Conservation (phyloP, 345 rosid genomes). For the Lumnitzera littorea region DNA sequence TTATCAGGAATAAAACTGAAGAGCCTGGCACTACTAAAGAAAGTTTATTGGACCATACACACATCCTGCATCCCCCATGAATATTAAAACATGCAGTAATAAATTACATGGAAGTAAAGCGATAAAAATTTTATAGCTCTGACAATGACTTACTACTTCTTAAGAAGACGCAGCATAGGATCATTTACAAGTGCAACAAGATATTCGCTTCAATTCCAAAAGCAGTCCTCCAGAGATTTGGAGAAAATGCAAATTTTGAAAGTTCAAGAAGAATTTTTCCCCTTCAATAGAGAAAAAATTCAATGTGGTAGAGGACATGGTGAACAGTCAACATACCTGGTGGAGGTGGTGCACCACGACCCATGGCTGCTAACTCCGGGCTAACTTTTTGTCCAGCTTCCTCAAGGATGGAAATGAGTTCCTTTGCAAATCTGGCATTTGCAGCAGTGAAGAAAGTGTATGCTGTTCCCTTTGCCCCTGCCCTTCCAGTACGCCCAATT, state of each 20-base stretch:
- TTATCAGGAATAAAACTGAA: not conserved
- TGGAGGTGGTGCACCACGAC: slow-evolving; percentile 88
- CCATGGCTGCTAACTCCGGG: slow-evolving; percentile 87
- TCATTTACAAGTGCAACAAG: not conserved
- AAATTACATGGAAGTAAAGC: too few relatives aligned
- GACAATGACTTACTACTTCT: too few relatives aligned
- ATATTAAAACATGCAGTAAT: too few relatives aligned
- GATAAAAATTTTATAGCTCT: too few relatives aligned
- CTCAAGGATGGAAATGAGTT: slow-evolving; percentile 74
- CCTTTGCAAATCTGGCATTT: slow-evolving; percentile 95
- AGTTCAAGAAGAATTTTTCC: not conserved
- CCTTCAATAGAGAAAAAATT: not conserved
- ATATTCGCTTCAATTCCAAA: not conserved
- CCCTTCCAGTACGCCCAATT: slow-evolving; percentile 97
- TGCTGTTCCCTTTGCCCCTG: slow-evolving; percentile 99
- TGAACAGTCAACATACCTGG: slow-evolving; percentile 53
- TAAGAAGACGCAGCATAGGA: too few relatives aligned
- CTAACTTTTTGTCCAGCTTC: slow-evolving; percentile 98
- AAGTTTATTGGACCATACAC: too few relatives aligned
- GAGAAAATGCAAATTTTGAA: not conserved
- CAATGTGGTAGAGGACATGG: not conserved
- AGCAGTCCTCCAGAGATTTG: slow-evolving; percentile 1
- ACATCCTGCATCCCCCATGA: too few relatives aligned
- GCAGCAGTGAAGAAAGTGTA: slow-evolving; percentile 95
- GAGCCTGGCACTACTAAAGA: too few relatives aligned